Percentiles rank a stretch among this genome's conserved stretches.
phyloP scores from a whole-genome alignment of 1,284 basidiomycete genomes.

The Bjerkandera adusta region DNA sequence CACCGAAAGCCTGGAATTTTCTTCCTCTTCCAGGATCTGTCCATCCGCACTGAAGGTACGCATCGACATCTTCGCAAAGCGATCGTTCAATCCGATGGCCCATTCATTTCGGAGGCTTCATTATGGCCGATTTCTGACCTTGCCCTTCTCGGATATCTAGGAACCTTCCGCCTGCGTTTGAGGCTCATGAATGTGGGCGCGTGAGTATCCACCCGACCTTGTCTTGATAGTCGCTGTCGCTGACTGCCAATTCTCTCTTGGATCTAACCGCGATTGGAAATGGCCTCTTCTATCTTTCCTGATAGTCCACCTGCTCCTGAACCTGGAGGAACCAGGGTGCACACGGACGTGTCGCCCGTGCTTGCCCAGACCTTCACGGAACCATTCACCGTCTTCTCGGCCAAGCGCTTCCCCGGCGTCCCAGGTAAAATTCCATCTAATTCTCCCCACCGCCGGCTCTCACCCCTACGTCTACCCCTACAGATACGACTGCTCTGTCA shows the following conservation, averaged over 20 bases:
- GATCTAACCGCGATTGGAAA: conserved; percentile 16
- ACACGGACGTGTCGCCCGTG: conserved; percentile 66
- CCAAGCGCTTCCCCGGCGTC: conserved; percentile 91
- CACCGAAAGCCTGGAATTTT: conserved; percentile 82
- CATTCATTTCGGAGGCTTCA: conserved; percentile 21
- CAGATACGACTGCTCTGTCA: conserved; percentile 86
- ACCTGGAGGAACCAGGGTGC: conserved; percentile 57
- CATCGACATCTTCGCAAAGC: conserved; percentile 21
- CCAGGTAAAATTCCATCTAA: conserved; percentile 55
- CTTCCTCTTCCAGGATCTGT: conserved; percentile 87
- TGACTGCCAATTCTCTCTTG: conserved; percentile 9
- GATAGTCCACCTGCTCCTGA: conserved; percentile 71
- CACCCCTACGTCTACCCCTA: conserved; percentile 5
- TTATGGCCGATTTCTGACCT: too few relatives aligned
- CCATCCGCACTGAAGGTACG: conserved; percentile 80
- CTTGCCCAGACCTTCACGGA: conserved; percentile 85
- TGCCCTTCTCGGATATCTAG: conserved; percentile 31
- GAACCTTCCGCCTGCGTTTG: conserved; percentile 75
- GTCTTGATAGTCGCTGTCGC: conserved; percentile 3
- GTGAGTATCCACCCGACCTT: conserved; percentile 45
- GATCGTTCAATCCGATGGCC: conserved; percentile 17
- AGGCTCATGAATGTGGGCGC: conserved; percentile 84
- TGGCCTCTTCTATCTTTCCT: conserved; percentile 16
- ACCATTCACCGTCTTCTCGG: conserved; percentile 88
- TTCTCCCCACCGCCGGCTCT: conserved; percentile 9